These are phyloP conservation scores for Malbranchea zuffiana DNA, from an alignment of 2,329 filamentous ascomycete species.

Conservation along the genomic window DNA sequence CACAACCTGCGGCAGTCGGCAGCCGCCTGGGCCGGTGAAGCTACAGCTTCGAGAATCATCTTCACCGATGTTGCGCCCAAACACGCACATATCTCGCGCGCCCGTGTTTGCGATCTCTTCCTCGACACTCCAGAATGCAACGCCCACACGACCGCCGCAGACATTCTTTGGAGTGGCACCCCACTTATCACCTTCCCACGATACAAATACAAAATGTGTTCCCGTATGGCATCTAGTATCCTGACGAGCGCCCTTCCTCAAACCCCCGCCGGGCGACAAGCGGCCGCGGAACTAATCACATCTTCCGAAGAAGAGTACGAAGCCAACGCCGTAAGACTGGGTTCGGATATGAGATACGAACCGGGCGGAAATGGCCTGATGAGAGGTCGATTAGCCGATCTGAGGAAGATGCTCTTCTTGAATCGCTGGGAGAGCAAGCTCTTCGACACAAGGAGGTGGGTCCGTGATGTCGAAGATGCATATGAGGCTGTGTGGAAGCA, in stretches of 20 bases:
- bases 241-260: constrained; percentile 78
- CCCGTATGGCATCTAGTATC: constrained; percentile 92
- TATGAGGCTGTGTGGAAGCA: constrained; percentile 80
- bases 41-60: constrained; percentile 74
- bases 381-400: constrained; percentile 60
- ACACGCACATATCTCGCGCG: constrained; percentile 82
- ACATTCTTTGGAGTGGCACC: constrained; percentile 92
- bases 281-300: constrained; percentile 66
- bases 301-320: constrained; percentile 75
- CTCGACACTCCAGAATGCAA: constrained; percentile 97
- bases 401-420: constrained; percentile 72
- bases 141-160: constrained; percentile 91
- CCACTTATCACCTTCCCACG: constrained; percentile 81
- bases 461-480: constrained; percentile 73
- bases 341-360: constrained; percentile 51
- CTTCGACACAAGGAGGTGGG: constrained; percentile 88
- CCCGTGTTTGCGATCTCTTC: constrained; percentile 85
- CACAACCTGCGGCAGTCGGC: constrained; percentile 73
- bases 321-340: constrained; percentile 59
- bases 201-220: constrained; percentile 98
- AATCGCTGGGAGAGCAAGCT: constrained; percentile 75
- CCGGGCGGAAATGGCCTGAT: constrained; percentile 25
- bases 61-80: constrained; percentile 98
- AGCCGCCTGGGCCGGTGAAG: constrained; percentile 67
- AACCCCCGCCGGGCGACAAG: constrained; percentile 52